Evolutionary conservation across 768 basidiomycete genomes (phyloP).

Genomic region (Lactarius hengduanensis): DNA sequence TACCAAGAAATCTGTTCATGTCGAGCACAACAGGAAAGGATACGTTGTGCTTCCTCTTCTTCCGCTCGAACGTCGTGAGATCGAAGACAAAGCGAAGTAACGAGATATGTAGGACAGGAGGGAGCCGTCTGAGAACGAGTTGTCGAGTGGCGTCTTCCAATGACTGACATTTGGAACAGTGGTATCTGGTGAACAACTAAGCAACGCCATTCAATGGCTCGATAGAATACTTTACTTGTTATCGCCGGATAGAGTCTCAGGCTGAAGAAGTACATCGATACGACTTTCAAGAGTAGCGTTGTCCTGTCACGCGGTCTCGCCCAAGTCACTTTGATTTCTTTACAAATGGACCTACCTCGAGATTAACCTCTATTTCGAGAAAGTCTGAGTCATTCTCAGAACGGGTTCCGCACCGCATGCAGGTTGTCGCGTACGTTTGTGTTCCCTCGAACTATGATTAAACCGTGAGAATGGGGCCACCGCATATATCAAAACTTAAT

Average conservation of each 20-base stretch:
- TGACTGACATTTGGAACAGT: slow-evolving; percentile 68
- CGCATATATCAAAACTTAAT: slow-evolving; percentile 22
- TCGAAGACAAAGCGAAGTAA: slow-evolving; percentile 93
- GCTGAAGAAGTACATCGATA: slow-evolving; percentile 58
- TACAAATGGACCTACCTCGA: slow-evolving; percentile 51
- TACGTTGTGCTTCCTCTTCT: slow-evolving; percentile 81
- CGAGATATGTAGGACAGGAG: slow-evolving; percentile 89
- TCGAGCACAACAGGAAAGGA: slow-evolving; percentile 73
- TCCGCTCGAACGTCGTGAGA: slow-evolving; percentile 70
- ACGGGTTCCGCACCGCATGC: slow-evolving; percentile 61
- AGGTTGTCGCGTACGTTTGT: slow-evolving; percentile 77
- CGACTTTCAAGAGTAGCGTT: slow-evolving; percentile 73
- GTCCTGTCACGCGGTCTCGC: slow-evolving; percentile 43
- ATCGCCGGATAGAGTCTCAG: slow-evolving; percentile 76
- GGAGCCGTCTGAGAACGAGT: slow-evolving; percentile 65
- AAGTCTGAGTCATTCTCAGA: slow-evolving; percentile 75
- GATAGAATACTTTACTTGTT: slow-evolving; percentile 60
- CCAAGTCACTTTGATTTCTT: neutral
- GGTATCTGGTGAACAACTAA: slow-evolving; percentile 53
- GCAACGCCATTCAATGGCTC: slow-evolving; percentile 8
- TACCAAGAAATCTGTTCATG: slow-evolving; percentile 62
- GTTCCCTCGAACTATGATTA: slow-evolving; percentile 78
- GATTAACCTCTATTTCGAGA: slow-evolving; percentile 83
- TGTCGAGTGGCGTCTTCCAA: slow-evolving; percentile 81
- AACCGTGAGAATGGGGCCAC: slow-evolving; percentile 2